Percentiles rank a stretch among this genome's conserved stretches.
Evolutionary conservation across 768 basidiomycete species (phyloP).

Genomic region (Pulveroboletus ravenelii): DNA sequence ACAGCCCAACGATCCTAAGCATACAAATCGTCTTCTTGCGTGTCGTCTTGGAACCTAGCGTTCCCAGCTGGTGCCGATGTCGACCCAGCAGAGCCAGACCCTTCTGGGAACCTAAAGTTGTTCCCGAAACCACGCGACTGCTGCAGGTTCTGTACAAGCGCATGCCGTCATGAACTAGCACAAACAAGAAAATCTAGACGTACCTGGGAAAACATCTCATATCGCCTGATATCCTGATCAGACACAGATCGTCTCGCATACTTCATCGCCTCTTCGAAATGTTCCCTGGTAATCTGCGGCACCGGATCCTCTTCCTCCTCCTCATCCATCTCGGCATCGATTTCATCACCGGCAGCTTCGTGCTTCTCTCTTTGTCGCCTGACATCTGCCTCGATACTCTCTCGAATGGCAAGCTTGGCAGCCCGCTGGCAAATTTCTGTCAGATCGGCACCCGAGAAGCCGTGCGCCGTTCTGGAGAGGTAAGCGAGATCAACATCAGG

Average conservation of each 20-base stretch:
- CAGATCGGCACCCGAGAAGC: constrained; percentile 98
- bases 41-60: constrained; percentile 78
- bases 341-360: constrained; percentile 57
- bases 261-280: constrained; percentile 99
- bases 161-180: not conserved
- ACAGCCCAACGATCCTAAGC: constrained; percentile 41
- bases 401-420: constrained; percentile 94
- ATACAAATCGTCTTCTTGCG: constrained; percentile 88
- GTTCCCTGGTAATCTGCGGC: constrained; percentile 80
- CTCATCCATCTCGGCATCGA: constrained; percentile 68
- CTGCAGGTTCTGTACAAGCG: constrained; percentile 65
- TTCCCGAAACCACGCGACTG: constrained; percentile 90
- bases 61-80: constrained; percentile 53
- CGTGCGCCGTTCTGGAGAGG: constrained; percentile 90
- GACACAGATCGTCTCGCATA: constrained; percentile 96
- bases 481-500: constrained; percentile 77
- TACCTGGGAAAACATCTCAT: constrained; percentile 97
- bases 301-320: constrained; percentile 82
- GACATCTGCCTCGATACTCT: constrained; percentile 92
- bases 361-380: constrained; percentile 69
- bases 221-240: constrained; percentile 93
- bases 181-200: constrained; percentile 14
- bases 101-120: constrained; percentile 98
- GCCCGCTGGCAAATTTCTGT: constrained; percentile 99
- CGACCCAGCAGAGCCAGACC: constrained; percentile 35